These are phyloP conservation scores for Mesotaenium endlicherianum DNA, from an alignment of 139 green algal species.

Conservation along the genomic window DNA sequence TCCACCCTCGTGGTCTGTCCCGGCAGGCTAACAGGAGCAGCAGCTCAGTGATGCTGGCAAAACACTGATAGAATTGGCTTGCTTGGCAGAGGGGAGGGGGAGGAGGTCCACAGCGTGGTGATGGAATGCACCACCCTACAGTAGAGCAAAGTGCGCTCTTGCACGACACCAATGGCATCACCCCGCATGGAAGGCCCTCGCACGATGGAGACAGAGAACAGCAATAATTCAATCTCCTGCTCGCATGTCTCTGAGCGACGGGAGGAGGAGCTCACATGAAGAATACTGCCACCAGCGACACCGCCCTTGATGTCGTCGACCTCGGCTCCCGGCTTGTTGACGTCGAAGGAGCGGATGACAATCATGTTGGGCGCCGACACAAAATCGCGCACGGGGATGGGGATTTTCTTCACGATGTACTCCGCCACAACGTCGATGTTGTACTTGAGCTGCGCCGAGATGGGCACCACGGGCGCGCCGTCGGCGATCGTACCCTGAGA, in stretches of 20 bases:
- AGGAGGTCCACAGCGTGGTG: too few relatives aligned
- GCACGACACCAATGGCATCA: too few relatives aligned
- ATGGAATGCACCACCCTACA: too few relatives aligned
- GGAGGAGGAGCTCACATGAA: conserved; percentile 69
- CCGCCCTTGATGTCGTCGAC: conserved; percentile 96
- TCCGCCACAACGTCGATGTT: conserved; percentile 99
- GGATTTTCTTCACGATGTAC: conserved; percentile 89
- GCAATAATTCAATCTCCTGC: too few relatives aligned
- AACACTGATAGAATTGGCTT: too few relatives aligned
- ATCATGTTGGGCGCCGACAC: conserved; percentile 96
- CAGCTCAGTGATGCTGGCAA: too few relatives aligned
- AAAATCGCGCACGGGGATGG: conserved; percentile 83
- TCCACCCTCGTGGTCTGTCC: too few relatives aligned
- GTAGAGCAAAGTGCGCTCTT: too few relatives aligned
- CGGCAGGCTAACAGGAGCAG: too few relatives aligned
- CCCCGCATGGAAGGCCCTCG: too few relatives aligned
- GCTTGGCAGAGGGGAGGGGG: too few relatives aligned
- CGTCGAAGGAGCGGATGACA: conserved; percentile 99
- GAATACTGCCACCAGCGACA: conserved; percentile 92
- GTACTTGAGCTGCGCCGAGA: conserved; percentile 99
- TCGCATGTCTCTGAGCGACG: background rate
- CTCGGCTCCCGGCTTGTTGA: conserved; percentile 97
- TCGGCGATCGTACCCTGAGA: conserved; percentile 92
- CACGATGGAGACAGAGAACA: too few relatives aligned
- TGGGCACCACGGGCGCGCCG: conserved; percentile 91